A percentile compares a stretch with the other conserved stretches of the same genome.
These are phyloP conservation scores for Plasmodium sp. DNA, from an alignment of 169 alveolate species.

Conservation along the genomic window DNA sequence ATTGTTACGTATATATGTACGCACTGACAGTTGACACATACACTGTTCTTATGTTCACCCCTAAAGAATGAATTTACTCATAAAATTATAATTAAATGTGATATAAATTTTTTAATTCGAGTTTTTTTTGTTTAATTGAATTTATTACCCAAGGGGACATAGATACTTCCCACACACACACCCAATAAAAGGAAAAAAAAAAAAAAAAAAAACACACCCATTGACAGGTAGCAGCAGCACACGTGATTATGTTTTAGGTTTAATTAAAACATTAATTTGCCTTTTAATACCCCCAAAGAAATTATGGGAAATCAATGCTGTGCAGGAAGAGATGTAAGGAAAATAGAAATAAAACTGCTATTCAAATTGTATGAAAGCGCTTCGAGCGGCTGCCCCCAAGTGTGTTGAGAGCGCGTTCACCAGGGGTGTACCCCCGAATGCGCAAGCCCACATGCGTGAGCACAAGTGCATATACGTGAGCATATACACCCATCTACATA, in stretches of 20 bases:
- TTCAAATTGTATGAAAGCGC: neutral
- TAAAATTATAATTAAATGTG: constrained; percentile 14
- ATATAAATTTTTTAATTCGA: constrained; percentile 11
- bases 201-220: constrained; percentile 5
- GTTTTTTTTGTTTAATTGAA: neutral
- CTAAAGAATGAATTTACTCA: constrained; percentile 20
- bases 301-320: constrained; percentile 85
- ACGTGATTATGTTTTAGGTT: constrained; percentile 70
- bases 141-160: neutral
- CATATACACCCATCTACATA: neutral
- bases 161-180: neutral
- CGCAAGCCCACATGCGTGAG: neutral
- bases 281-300: constrained; percentile 42
- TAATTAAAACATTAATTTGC: constrained; percentile 20
- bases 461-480: neutral
- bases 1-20: neutral
- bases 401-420: neutral
- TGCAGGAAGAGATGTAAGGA: constrained; percentile 83
- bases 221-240: constrained; percentile 37
- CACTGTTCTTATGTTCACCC: constrained; percentile 1
- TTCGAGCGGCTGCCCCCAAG: neutral
- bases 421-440: neutral
- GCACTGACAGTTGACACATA: neutral
- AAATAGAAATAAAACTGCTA: neutral
- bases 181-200: constrained; percentile 2